Conservation (phyloP, 139 green algal species). For the Micractinium conductrix region DNA sequence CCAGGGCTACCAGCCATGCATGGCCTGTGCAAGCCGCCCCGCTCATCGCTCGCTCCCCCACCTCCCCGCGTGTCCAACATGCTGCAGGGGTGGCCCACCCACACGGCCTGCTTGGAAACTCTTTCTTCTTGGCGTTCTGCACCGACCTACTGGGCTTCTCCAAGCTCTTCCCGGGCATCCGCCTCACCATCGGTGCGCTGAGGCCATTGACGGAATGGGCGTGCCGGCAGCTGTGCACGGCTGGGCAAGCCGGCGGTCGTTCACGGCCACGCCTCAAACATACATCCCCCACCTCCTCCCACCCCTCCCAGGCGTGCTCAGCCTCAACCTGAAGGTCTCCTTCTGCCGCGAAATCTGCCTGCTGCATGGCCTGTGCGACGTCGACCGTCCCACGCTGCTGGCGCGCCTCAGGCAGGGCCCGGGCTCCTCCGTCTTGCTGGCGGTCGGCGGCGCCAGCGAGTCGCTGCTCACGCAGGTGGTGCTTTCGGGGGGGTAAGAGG, state of each 20-base stretch:
- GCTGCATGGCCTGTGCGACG: conserved; percentile 31
- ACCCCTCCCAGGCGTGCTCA: conserved; percentile 24
- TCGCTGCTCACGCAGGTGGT: conserved; percentile 19
- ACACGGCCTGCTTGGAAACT: conserved; percentile 30
- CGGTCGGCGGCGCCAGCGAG: conserved; percentile 16
- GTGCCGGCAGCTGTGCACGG: too few species aligned
- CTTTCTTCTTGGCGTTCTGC: conserved; percentile 19
- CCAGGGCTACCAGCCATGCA: too few species aligned
- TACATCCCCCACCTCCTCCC: neutral
- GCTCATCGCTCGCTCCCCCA: too few species aligned
- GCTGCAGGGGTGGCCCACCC: conserved; percentile 11
- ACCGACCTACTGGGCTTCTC: conserved; percentile 25
- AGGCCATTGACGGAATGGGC: too few species aligned
- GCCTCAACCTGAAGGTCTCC: conserved; percentile 27
- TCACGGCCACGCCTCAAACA: neutral
- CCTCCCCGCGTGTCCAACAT: neutral
- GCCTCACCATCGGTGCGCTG: conserved; percentile 30
- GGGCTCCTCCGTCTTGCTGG: conserved; percentile 18
- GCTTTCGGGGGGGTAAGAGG: neutral
- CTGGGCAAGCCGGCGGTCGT: too few species aligned
- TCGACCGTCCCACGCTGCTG: conserved; percentile 12
- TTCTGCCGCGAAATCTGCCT: conserved; percentile 39
- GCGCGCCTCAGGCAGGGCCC: conserved; percentile 10
- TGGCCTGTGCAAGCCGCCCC: neutral
- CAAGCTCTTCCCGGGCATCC: conserved; percentile 21